Evolutionary conservation across 2,329 filamentous ascomycete genomes (phyloP).

Genomic region (Sphaerulina populicola): DNA sequence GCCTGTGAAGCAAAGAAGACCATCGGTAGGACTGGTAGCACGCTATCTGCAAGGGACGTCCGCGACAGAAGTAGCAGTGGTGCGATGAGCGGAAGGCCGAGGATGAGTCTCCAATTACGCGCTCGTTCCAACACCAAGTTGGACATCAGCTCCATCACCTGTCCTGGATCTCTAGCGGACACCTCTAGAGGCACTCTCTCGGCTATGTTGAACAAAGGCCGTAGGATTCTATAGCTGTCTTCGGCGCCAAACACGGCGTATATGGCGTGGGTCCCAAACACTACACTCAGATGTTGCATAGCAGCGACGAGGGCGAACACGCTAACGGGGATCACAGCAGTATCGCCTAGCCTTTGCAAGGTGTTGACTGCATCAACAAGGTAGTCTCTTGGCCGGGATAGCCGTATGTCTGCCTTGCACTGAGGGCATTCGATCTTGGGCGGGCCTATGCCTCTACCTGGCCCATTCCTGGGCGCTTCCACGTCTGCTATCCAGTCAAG

Average conservation of each 20-base stretch:
- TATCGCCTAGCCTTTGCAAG: conserved; percentile 50
- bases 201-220: conserved; percentile 29
- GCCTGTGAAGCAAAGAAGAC: conserved; percentile 52
- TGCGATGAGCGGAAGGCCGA: conserved; percentile 60
- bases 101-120: conserved; percentile 45
- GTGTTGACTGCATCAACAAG: conserved; percentile 59
- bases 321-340: conserved; percentile 57
- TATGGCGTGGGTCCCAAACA: conserved; percentile 54
- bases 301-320: conserved; percentile 44
- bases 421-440: conserved; percentile 74
- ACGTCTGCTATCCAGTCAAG: conserved; percentile 90
- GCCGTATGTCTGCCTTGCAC: conserved; percentile 72
- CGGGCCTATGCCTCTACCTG: conserved; percentile 40
- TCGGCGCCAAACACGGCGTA: conserved; percentile 58
- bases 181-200: conserved; percentile 23
- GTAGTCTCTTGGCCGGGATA: conserved; percentile 66
- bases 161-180: conserved; percentile 14
- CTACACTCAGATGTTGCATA: conserved; percentile 21
- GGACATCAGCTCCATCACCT: conserved; percentile 11
- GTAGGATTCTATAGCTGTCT: conserved; percentile 51
- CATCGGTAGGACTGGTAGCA: conserved; percentile 56
- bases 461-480: conserved; percentile 53
- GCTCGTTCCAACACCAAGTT: conserved; percentile 24
- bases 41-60: conserved; percentile 54
- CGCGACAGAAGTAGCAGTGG: conserved; percentile 60